Percentiles rank a stretch among this genome's conserved stretches.
Conservation (phyloP, 257 asterid genomes). For the Solanum pimpinellifolium region DNA sequence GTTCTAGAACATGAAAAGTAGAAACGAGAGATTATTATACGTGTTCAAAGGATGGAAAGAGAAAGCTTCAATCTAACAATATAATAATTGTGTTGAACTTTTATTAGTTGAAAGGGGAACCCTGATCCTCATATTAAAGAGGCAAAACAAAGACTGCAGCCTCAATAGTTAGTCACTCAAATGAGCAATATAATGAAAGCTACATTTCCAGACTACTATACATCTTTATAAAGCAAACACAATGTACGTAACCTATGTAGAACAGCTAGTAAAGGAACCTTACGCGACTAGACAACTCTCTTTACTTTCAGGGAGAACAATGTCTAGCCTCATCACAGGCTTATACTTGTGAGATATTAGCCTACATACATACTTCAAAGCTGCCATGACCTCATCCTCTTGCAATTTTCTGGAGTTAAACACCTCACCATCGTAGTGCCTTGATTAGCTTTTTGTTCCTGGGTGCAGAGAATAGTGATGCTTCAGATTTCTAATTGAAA, state of each 20-base stretch:
- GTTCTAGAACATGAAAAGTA: not conserved
- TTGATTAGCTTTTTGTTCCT: not conserved
- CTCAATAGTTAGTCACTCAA: not conserved
- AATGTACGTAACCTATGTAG: not conserved
- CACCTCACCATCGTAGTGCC: not conserved
- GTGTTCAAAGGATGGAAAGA: not conserved
- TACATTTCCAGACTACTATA: not conserved
- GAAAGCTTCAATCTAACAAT: not conserved
- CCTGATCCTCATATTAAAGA: not conserved
- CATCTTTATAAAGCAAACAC: not conserved
- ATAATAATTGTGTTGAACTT: not conserved
- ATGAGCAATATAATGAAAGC: not conserved
- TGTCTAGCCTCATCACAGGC: conserved; percentile 86
- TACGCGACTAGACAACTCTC: conserved; percentile 33
- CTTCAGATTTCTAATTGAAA: not conserved
- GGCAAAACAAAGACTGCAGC: not conserved
- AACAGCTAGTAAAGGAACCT: not conserved
- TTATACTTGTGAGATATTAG: conserved; percentile 52
- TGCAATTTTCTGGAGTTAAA: not conserved
- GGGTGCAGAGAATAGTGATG: not conserved
- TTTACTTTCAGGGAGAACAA: conserved; percentile 55
- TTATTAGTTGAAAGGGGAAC: no score
- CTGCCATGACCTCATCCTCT: not conserved
- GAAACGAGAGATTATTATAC: not conserved
- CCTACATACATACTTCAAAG: conserved; percentile 40